Evolutionary conservation across 1,139 yeast genomes (phyloP).

Genomic region (Blastobotrys persicus): DNA sequence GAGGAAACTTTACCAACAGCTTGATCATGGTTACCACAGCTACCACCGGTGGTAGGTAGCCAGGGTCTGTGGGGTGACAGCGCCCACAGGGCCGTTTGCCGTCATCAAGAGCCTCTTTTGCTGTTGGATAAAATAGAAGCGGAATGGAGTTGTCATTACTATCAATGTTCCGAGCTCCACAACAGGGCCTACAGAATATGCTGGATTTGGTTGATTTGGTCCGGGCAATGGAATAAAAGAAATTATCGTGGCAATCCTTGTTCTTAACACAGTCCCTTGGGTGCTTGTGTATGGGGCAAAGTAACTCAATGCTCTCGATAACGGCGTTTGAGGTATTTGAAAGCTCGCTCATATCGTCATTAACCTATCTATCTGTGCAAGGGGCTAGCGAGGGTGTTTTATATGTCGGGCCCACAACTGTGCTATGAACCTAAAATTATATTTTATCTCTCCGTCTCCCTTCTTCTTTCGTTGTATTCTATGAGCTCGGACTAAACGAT

Average conservation of each 20-base stretch:
- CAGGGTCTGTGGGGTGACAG: conserved; percentile 19
- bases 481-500: too few species aligned
- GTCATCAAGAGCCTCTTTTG: conserved; percentile 12
- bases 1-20: conserved; percentile 5
- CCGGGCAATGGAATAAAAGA: conserved; percentile 4
- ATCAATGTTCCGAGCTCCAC: conserved; percentile 18
- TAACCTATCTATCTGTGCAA: neutral
- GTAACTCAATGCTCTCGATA: neutral
- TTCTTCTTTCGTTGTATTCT: too few species aligned
- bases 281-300: conserved; percentile 2
- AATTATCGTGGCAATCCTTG: neutral
- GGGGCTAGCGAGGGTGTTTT: neutral
- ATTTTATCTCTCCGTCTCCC: neutral
- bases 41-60: conserved; percentile 9
- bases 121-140: conserved; percentile 7
- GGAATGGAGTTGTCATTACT: neutral
- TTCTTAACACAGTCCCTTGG: conserved; percentile 3
- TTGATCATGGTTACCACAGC: conserved; percentile 10
- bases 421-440: neutral
- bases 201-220: neutral
- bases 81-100: conserved; percentile 21
- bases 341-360: neutral
- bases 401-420: neutral
- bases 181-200: conserved; percentile 22
- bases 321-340: neutral